phyloP scores from a whole-genome alignment of 1,284 basidiomycete genomes.

The Termitomyces sp. region DNA sequence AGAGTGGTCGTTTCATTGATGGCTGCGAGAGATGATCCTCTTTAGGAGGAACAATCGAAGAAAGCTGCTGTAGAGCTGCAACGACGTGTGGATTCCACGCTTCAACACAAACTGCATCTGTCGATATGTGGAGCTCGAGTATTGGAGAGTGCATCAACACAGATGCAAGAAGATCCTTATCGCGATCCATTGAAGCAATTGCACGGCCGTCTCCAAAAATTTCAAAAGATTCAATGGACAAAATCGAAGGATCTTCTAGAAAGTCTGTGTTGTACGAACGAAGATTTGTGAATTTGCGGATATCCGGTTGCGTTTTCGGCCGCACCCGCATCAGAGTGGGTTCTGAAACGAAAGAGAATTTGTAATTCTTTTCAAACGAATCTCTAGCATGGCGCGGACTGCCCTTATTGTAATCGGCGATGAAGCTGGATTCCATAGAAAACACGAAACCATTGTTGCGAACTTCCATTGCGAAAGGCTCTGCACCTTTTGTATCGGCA shows the following conservation, averaged over 20 bases:
- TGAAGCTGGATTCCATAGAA: conserved; percentile 29
- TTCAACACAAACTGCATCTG: conserved; percentile 65
- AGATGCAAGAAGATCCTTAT: conserved; percentile 38
- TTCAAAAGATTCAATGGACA: conserved; percentile 57
- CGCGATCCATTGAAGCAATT: conserved; percentile 46
- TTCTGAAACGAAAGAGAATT: conserved; percentile 32
- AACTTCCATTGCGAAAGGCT: conserved; percentile 48
- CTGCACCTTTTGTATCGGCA: conserved; percentile 28
- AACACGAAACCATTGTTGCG: conserved; percentile 44
- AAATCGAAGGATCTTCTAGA: conserved; percentile 44
- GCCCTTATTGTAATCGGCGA: conserved; percentile 24
- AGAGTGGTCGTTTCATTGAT: conserved; percentile 16
- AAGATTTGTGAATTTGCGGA: conserved; percentile 24
- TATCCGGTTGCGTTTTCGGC: conserved; percentile 23
- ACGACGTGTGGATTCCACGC: conserved; percentile 70
- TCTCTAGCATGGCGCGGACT: conserved; percentile 21
- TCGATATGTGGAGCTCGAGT: conserved; percentile 45
- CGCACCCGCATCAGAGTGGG: conserved; percentile 45
- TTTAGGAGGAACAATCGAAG: conserved; percentile 30
- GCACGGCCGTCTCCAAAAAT: conserved; percentile 38
- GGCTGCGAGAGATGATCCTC: conserved; percentile 17
- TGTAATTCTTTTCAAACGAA: conserved; percentile 35
- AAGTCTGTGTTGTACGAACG: conserved; percentile 30
- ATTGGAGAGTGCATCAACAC: conserved; percentile 49
- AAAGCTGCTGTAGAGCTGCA: conserved; percentile 43